Base-by-base conservation (phyloP, 2,329 filamentous ascomycete species). In the Cercospora nicotianae region DNA sequence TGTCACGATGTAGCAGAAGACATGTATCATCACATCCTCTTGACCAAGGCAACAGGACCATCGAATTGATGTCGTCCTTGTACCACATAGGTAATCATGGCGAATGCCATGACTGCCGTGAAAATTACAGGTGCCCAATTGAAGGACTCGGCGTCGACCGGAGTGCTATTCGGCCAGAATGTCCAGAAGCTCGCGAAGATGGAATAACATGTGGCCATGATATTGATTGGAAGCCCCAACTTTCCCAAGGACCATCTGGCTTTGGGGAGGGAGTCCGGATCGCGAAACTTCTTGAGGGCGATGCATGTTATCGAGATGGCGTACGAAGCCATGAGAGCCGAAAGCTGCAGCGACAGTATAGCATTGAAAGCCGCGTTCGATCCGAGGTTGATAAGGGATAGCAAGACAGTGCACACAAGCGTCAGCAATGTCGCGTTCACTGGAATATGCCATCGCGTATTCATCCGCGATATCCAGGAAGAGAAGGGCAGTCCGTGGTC, bases 171-270 rank as follows among this genome's bases (percentile, higher is more conserved):
- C n/a, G 69, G 69, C 70, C 70, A 72, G 55, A 72, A 72, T 0
- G 70, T 68, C 67, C 70, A 72, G 62, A 72, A 72, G 53, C 70
- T 66, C 1, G 70, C 70, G 60, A 72, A 72, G 5, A 61, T 61
- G 7, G 70, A 60, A 57, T 72, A 72, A 10, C 45, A 53, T 13
- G 60, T 63, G 18, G 70, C 69, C 31, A 69, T 26, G 39, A 68
- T 65, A 31, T 72, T 72, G 18, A 72, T 68, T 1, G 66, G 53
- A 8, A 72, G 59, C 2, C 67, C 70, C 26, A 63, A 16, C 23
- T 55, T 65, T 3, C 70, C 74, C 6, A 76, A 67, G 1, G 69
- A 73, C 70, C 72, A 75, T 55, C 71, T 64, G 12, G 71, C 71
- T 26, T 60, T 64, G 7, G 73, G 73, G 28, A 75, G 57, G 6